These are phyloP conservation scores for Tothia fuscella DNA, from an alignment of 2,329 filamentous ascomycete genomes.

Conservation along the genomic window DNA sequence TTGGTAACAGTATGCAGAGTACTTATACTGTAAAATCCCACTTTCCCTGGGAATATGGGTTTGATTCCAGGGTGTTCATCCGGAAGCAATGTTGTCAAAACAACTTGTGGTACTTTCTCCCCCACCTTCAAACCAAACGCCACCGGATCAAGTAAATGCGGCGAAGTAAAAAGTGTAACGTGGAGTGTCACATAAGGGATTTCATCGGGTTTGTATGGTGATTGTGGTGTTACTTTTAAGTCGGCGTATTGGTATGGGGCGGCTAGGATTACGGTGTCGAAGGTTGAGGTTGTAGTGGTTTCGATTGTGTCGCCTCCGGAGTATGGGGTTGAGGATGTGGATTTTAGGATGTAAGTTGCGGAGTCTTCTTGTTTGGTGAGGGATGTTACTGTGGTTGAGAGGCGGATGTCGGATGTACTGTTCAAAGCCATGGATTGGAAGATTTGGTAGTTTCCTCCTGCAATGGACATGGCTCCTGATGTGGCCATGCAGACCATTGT, in stretches of 20 bases:
- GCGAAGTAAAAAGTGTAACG: constrained; percentile 79
- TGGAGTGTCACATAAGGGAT: constrained; percentile 82
- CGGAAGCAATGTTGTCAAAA: constrained; percentile 70
- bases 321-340: constrained; percentile 17
- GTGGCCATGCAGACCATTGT: constrained; percentile 88
- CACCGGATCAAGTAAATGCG: constrained; percentile 53
- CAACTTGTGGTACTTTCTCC: constrained; percentile 53
- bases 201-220: constrained; percentile 48
- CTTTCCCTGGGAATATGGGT: constrained; percentile 49
- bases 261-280: constrained; percentile 74
- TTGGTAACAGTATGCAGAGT: constrained; percentile 55
- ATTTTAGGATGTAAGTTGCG: constrained; percentile 33
- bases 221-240: constrained; percentile 41
- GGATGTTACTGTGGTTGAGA: constrained; percentile 56
- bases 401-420: constrained; percentile 47
- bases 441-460: constrained; percentile 88
- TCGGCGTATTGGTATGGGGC: constrained; percentile 70
- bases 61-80: constrained; percentile 38
- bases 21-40: constrained; percentile 79
- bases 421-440: constrained; percentile 68
- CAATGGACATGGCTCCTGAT: constrained; percentile 65
- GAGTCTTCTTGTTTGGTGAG: constrained; percentile 35
- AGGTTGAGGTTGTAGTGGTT: constrained; percentile 25
- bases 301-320: constrained; percentile 11
- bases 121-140: constrained; percentile 58